Percentiles rank a stretch among this genome's conserved stretches.
These are phyloP conservation scores for Balakata baccata DNA, from an alignment of 345 rosid genomes.

Conservation along the genomic window DNA sequence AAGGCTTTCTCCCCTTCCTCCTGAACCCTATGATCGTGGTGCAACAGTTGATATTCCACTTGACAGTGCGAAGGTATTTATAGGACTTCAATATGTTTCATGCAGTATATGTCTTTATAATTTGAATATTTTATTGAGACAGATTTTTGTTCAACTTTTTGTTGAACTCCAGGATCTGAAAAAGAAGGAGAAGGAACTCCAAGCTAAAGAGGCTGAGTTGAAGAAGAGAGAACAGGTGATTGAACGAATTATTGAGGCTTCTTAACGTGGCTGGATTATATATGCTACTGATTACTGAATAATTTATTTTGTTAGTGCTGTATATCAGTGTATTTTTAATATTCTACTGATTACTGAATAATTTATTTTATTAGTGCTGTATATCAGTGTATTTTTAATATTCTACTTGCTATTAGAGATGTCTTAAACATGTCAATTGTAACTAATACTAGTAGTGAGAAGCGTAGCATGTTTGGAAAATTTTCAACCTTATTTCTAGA, in stretches of 20 bases:
- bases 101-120: constrained; percentile 18
- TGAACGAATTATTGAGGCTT: constrained; percentile 8
- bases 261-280: background rate
- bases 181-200: constrained; percentile 92
- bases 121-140: constrained; percentile 28
- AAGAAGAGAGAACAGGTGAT: constrained; percentile 81
- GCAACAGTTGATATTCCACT: constrained; percentile 86
- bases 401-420: background rate
- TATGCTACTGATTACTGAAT: background rate
- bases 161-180: constrained; percentile 60
- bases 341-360: background rate
- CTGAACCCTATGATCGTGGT: constrained; percentile 85
- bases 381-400: background rate
- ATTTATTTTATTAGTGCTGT: no score
- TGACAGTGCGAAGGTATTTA: constrained; percentile 60
- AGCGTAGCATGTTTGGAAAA: background rate
- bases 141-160: constrained; percentile 11
- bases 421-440: background rate
- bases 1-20: constrained; percentile 87
- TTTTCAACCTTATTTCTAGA: background rate
- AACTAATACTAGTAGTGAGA: background rate
- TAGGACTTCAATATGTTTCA: constrained; percentile 12
- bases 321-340: background rate
- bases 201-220: constrained; percentile 86
- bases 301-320: no score